Percentiles rank a stretch among this genome's conserved stretches.
Conservation (phyloP, 2,329 filamentous ascomycete species). For the Coniella vitis region DNA sequence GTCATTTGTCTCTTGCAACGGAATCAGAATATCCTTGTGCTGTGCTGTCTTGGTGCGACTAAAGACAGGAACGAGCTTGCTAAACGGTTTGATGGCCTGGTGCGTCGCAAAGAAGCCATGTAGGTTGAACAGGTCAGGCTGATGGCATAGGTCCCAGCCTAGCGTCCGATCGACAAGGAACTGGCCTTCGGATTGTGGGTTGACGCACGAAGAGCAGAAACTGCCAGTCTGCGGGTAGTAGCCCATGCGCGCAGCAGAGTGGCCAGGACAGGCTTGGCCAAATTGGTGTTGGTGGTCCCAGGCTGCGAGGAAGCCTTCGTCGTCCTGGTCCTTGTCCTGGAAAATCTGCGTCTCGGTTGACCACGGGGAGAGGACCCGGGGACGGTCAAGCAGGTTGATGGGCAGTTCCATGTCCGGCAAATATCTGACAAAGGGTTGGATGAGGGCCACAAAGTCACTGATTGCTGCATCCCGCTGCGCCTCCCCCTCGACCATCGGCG, state of each 20-base stretch:
- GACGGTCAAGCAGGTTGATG: constrained; percentile 73
- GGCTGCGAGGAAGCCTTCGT: not conserved
- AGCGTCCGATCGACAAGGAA: constrained; percentile 60
- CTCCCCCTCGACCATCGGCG: constrained; percentile 29
- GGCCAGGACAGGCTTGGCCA: constrained; percentile 51
- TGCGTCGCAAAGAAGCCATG: constrained; percentile 68
- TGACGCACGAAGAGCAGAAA: constrained; percentile 57
- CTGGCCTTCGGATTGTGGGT: constrained; percentile 58
- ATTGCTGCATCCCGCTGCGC: constrained; percentile 30
- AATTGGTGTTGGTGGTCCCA: constrained; percentile 19
- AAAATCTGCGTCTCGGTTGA: constrained; percentile 28
- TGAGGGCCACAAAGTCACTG: constrained; percentile 53
- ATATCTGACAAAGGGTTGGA: constrained; percentile 62
- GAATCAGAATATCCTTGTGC: constrained; percentile 73
- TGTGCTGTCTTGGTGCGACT: constrained; percentile 65
- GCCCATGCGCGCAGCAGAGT: constrained; percentile 51
- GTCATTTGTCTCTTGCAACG: constrained; percentile 38
- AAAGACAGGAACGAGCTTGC: constrained; percentile 66
- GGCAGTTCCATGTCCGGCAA: constrained; percentile 79
- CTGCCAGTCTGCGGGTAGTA: constrained; percentile 57
- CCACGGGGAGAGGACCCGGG: constrained; percentile 64
- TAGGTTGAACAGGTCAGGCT: constrained; percentile 67
- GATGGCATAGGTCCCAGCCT: constrained; percentile 64
- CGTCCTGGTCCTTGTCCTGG: not conserved
- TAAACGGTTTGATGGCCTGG: constrained; percentile 53